Percentiles rank a stretch among this genome's conserved stretches.
These are phyloP conservation scores for Cutaneotrichosporon mucoides DNA, from an alignment of 1,284 basidiomycete genomes.

Conservation along the genomic window DNA sequence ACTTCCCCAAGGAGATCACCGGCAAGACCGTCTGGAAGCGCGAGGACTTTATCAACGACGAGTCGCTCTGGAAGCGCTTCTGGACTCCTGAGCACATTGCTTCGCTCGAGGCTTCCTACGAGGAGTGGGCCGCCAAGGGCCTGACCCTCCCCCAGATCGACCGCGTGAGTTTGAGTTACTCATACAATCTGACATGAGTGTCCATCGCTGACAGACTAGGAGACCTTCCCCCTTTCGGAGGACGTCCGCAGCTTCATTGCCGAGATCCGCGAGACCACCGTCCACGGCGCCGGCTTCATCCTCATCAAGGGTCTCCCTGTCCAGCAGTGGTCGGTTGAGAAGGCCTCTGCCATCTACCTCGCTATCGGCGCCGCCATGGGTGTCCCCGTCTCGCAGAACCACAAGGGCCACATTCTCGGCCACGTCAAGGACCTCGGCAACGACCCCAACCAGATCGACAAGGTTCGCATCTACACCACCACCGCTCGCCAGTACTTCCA, in stretches of 20 bases:
- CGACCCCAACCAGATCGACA: conserved; percentile 51
- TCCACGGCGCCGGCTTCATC: conserved; percentile 46
- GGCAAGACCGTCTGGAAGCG: conserved; percentile 39
- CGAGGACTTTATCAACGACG: conserved; percentile 27
- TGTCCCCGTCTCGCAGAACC: conserved; percentile 45
- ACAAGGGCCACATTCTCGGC: conserved; percentile 50
- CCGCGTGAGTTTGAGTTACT: conserved; percentile 18
- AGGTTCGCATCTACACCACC: conserved; percentile 51
- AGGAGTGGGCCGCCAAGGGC: conserved; percentile 23
- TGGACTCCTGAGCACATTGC: conserved; percentile 28
- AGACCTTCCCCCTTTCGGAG: conserved; percentile 28
- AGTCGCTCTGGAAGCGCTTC: conserved; percentile 29
- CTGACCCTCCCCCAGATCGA: conserved; percentile 28
- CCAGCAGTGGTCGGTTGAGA: conserved; percentile 42
- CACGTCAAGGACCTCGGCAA: conserved; percentile 52
- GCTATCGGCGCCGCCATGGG: conserved; percentile 48
- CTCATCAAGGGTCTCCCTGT: conserved; percentile 51
- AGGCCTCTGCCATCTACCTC: conserved; percentile 48
- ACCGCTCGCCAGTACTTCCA: conserved; percentile 51
- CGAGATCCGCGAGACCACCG: conserved; percentile 28
- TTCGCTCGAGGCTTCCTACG: conserved; percentile 31
- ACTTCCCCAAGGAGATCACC: conserved; percentile 43
- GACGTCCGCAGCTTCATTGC: conserved; percentile 22
- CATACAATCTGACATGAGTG: background rate
- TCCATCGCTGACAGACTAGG: conserved; percentile 8